A percentile compares a stretch with the other conserved stretches of the same genome.
Evolutionary conservation across 225 moss, liverwort and hornwort genomes (phyloP).

Genomic region (Polytrichum formosum): DNA sequence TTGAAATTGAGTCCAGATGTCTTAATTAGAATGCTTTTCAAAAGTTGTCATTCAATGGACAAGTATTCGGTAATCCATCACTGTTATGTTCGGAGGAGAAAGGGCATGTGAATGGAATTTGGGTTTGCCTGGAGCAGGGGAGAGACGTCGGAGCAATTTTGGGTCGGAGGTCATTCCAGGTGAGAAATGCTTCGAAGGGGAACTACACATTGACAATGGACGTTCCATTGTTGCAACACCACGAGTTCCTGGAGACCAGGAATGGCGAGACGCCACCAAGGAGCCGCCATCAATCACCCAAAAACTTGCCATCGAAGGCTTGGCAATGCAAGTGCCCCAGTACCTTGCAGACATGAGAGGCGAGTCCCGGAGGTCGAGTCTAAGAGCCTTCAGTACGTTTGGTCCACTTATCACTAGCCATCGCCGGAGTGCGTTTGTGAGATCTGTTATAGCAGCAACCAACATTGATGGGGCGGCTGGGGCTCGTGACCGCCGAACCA

Average conservation of each 20-base stretch:
- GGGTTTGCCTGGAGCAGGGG: constrained; percentile 15
- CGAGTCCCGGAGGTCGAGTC: constrained; percentile 46
- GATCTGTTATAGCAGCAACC: constrained; percentile 69
- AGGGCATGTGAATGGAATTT: neutral
- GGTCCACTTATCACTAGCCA: constrained; percentile 43
- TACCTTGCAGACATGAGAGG: constrained; percentile 68
- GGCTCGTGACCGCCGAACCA: constrained; percentile 14
- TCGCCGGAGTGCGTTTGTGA: constrained; percentile 58
- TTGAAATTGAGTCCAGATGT: too few relatives aligned
- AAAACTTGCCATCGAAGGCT: constrained; percentile 38
- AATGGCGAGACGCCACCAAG: constrained; percentile 27
- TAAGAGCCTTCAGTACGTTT: constrained; percentile 50
- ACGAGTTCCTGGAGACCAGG: constrained; percentile 33
- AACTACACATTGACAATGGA: constrained; percentile 30
- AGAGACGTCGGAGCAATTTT: constrained; percentile 14
- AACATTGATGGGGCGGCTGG: constrained; percentile 55
- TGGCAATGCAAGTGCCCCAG: constrained; percentile 49
- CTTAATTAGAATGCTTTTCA: too few relatives aligned
- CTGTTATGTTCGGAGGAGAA: too few relatives aligned
- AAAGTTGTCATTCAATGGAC: too few relatives aligned
- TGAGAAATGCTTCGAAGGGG: constrained; percentile 28
- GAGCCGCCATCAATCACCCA: constrained; percentile 28
- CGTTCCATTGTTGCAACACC: constrained; percentile 36
- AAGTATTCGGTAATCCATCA: too few relatives aligned
- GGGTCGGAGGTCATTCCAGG: constrained; percentile 11